Evolutionary conservation across 495 filamentous ascomycete species (phyloP), one percentile per base, ranked within the genome.

Genomic region (Penicillium crystallinum): DNA sequence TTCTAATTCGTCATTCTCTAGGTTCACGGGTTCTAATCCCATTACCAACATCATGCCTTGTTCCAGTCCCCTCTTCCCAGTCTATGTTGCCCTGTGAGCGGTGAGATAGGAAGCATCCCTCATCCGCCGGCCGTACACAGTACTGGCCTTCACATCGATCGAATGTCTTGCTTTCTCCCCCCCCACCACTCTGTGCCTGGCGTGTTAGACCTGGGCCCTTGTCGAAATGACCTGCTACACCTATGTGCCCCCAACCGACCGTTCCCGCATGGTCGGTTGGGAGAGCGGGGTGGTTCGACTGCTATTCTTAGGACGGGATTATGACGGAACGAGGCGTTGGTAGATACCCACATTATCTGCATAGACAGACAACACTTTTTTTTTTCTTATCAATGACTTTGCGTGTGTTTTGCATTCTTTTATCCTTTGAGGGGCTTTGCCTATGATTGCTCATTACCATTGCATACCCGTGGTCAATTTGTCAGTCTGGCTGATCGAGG

Each of bases 11-110:
- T 41, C 21, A 27, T 47, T 4, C 18, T 30, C 25, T 54, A 78
- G 76, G 79, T 82, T 70, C 79, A 82, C 61, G 79, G 79, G 39
- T 82, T 82, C 72, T 82, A 80, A 68, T 59, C 64, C 58, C 56
- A 53, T 63, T 65, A 61, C 59, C 57, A 55, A 67, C 67, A 58
- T 62, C 69, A 60, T 70, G 63, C 61, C 67, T 66, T 66, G 68
- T 71, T 73, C 72, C 66, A 52, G 65, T 71, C 69, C 66, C 69
- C 72, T 58, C 69, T 66, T 67, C 64, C 66, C 62, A 64, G 68
- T 74, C 65, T 68, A 65, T 52, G 58, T 69, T 67, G 54, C 67
- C 63, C 62, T 61, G 63, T 62, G 65, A 65, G 59, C 63, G 66
- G 65, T 67, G 57, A 64, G 62, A 64, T 67, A 63, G 68, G 64